A percentile compares a stretch with the other conserved stretches of the same genome.
These are phyloP conservation scores for Thermochaetoides dissita DNA, from an alignment of 2,329 filamentous ascomycete species.

Conservation along the genomic window DNA sequence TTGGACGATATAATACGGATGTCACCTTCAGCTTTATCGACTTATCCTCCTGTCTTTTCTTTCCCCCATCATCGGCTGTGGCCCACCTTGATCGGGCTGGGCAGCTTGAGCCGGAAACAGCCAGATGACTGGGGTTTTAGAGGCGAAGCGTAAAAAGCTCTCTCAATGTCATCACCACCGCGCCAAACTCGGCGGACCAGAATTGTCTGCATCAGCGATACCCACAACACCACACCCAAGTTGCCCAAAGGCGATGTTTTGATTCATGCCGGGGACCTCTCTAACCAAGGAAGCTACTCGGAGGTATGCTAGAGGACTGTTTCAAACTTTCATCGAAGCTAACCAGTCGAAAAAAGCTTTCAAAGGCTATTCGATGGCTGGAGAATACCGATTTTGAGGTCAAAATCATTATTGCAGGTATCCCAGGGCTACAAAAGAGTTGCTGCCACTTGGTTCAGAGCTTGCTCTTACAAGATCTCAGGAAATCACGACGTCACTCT, in stretches of 20 bases:
- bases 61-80: too few relatives aligned
- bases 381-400: conserved; percentile 52
- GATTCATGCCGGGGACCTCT: conserved; percentile 64
- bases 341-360: conserved; percentile 26
- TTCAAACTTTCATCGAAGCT: background rate
- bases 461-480: conserved; percentile 16
- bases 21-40: too few relatives aligned
- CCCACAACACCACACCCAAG: conserved; percentile 52
- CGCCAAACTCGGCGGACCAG: conserved; percentile 35
- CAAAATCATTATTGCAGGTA: conserved; percentile 59
- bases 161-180: conserved; percentile 4
- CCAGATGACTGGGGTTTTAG: too few relatives aligned
- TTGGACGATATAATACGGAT: too few relatives aligned
- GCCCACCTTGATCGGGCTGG: too few relatives aligned
- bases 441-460: too few relatives aligned
- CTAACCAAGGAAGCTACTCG: conserved; percentile 51
- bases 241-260: conserved; percentile 60
- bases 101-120: too few relatives aligned
- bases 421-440: background rate
- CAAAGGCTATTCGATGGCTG: conserved; percentile 51
- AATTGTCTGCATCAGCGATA: conserved; percentile 65
- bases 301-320: conserved; percentile 25
- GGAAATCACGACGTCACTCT: conserved; percentile 67
- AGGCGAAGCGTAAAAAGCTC: background rate
- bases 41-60: too few relatives aligned